phyloP scores from a whole-genome alignment of 192 early-diverging fungal species.

The Umbelopsis ramanniana region DNA sequence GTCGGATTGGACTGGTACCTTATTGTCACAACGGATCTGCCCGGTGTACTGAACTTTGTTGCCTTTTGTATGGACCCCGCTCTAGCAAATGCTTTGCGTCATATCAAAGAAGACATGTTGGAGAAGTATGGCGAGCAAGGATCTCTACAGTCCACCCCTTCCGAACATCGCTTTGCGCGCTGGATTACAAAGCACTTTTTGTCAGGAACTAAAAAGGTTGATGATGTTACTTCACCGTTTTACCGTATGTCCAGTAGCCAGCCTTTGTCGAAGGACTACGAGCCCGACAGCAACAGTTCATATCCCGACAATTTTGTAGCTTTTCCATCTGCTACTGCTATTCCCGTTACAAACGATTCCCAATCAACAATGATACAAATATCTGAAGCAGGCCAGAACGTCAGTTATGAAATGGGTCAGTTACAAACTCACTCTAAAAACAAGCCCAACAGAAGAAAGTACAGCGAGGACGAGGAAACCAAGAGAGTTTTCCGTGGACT shows the following conservation, averaged over 20 bases:
- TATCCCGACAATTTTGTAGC: conserved; percentile 1
- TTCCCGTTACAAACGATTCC: neutral
- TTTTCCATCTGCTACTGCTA: neutral
- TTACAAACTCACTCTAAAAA: neutral
- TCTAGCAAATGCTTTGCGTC: conserved; percentile 5
- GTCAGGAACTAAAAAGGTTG: neutral
- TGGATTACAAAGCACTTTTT: neutral
- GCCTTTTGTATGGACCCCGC: conserved; percentile 23
- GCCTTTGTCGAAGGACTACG: neutral
- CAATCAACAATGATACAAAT: conserved; percentile 5
- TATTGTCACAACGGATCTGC: conserved; percentile 8
- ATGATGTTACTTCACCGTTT: conserved; percentile 8
- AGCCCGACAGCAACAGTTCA: neutral
- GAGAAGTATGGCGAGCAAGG: conserved; percentile 20
- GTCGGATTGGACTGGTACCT: conserved; percentile 15
- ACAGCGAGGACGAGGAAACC: conserved; percentile 7
- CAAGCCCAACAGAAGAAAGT: conserved; percentile 4
- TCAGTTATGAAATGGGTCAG: neutral
- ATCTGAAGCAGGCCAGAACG: neutral
- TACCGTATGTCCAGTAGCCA: conserved; percentile 6
- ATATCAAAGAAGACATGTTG: conserved; percentile 18
- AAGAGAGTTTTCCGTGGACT: conserved; percentile 10
- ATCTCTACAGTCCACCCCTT: neutral
- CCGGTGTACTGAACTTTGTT: conserved; percentile 23
- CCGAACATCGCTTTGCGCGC: conserved; percentile 10